Percentiles rank a stretch among this genome's conserved stretches.
Evolutionary conservation across 257 asterid genomes (phyloP).

Genomic region (Mentha longifolia): DNA sequence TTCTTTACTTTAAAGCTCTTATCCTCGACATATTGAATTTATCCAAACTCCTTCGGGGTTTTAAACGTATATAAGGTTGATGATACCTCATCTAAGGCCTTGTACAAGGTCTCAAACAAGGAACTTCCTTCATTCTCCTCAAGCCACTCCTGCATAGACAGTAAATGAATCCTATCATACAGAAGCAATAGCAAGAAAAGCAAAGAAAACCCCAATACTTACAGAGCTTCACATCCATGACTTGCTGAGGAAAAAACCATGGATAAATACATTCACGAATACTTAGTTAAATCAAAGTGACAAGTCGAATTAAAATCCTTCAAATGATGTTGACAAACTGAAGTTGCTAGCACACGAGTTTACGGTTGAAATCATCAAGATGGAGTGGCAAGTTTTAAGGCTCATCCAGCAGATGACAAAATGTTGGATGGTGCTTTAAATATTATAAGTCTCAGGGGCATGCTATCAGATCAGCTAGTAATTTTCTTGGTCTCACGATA

Average conservation of each 20-base stretch:
- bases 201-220: not conserved
- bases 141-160: constrained; percentile 80
- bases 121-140: constrained; percentile 62
- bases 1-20: not conserved
- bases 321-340: not conserved
- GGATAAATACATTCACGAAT: not conserved
- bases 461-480: constrained; percentile 13
- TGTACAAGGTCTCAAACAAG: constrained; percentile 71
- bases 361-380: not conserved
- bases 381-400: not conserved
- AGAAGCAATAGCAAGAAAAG: constrained; percentile 5
- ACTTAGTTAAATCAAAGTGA: not conserved
- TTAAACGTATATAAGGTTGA: constrained; percentile 16
- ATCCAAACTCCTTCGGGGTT: not conserved
- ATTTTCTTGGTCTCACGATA: not conserved
- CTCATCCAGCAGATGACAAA: constrained; percentile 10
- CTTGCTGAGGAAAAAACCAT: not conserved
- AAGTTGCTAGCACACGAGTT: not conserved
- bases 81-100: constrained; percentile 91
- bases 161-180: constrained; percentile 21
- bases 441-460: not conserved
- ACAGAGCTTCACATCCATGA: constrained; percentile 2
- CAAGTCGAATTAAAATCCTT: not conserved
- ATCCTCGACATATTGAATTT: not conserved
- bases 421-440: not conserved